Base-by-base conservation (phyloP, 805 yeast species). In the Ogataea polymorpha region DNA sequence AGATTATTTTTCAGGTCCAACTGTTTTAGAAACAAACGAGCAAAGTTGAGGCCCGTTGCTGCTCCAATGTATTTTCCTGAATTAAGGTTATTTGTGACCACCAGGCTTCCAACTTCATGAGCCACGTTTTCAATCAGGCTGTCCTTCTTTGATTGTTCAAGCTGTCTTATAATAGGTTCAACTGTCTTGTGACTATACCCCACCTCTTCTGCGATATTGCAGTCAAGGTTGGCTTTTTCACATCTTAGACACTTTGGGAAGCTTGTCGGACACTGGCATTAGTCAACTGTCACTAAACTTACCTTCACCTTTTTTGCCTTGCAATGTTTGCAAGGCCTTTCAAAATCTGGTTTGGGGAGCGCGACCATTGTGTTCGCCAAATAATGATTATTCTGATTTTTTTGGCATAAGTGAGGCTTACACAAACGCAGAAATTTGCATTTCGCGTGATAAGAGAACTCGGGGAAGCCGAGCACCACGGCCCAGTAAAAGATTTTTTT, bases 1-100 rank as follows among this genome's bases (percentile, higher is more conserved):
- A 51, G 36, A 12, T 41, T 45, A 16, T 40, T 50, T 15, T 44
- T 50, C 17, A 55, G 17, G 14, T 55, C 42, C 5, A 55, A 47
- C 30, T 53, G 54, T 23, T 49, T 50, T 15, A 53, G 37, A 21
- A 55, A 52, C 2, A 47, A 32, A 15, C 49, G 45, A 10, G 54
- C 56, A 41, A 55, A 55, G 23, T 52, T 54, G 12, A 53, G 42
- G 10, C 59, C 59, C 5, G 59, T 53, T 20, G 58, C 59, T n/a
- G 59, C 59, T 4, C 56, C 56, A 3, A 52, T 50, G 23, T 52
- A 52, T 30, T 55, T 55, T 9, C 58, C 58, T 26, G 41, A 43
- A 9, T 36, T 35, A n/a, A 29, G 16, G 9, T 41, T 41, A 15
- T 33, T 42, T 15, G 54, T 36, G 5, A 52, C 46, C 1, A 55